Base-by-base conservation (phyloP, 116 monocot species). In the Papilionanthe hybrid region DNA sequence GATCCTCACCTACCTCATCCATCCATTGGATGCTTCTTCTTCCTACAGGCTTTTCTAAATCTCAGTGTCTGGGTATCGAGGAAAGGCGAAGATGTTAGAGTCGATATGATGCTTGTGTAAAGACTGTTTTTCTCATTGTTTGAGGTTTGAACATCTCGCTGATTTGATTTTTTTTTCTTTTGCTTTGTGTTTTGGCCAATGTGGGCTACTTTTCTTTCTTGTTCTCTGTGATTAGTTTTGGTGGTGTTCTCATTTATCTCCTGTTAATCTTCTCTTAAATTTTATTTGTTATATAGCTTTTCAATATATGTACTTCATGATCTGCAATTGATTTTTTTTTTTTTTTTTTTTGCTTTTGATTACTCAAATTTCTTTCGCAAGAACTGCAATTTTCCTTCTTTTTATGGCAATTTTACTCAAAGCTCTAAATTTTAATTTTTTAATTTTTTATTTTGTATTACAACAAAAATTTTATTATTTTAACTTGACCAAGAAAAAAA, bases 1-100 rank as follows among this genome's bases (percentile, higher is more conserved):
- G 82, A 83, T 89, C 22, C 87, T 92, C 84, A 92, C 92, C 13
- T 92, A 92, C 77, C 86, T 92, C 80, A 89, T 92, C 86, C 92
- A 92, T 73, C 87, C 89, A 5, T 57, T 88, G 83, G 87, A 87
- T 78, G 88, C 88, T 18, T 86, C 89, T 23, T 82, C 84, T 13
- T 43, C 69, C 58, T 86, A 45, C 83, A 83, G 78, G 78, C 81
- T 87, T 67, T 87, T 87, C 81, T 87, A 75, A 75, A 45, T 75
- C 5, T 72, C 11, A 2, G 11, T 28, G 65, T 65, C 27, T 53
- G 53, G 53, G 53, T 53, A 53, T 53, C 17, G 53, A 53, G 17
- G 53, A 53, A 53, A 53, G 9, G 49, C 10, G 49, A 13, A 13
- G 49, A 13, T 49, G 49, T 9, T 9, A 49, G 17, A 15, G 53